Conservation (phyloP, 257 asterid species). For the Nicotiana sylvestris region DNA sequence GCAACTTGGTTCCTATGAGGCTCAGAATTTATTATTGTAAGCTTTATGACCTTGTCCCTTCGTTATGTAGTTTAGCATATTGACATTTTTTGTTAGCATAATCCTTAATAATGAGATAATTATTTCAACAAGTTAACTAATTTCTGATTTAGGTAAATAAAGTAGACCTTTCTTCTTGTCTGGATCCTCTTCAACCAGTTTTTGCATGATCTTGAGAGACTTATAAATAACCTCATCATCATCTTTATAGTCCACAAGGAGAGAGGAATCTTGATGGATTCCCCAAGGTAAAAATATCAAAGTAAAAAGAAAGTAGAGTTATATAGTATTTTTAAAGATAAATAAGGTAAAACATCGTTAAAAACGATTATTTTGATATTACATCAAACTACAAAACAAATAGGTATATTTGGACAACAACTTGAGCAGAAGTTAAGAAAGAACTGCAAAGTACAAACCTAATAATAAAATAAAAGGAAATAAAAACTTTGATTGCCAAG, state of each 20-base stretch:
- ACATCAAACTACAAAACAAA: too few relatives aligned
- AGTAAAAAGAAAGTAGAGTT: too few relatives aligned
- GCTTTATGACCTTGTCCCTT: not conserved
- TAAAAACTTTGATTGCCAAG: too few relatives aligned
- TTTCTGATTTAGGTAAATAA: not conserved
- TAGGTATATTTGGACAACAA: too few relatives aligned
- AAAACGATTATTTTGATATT: too few relatives aligned
- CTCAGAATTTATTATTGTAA: too few relatives aligned
- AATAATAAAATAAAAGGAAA: too few relatives aligned
- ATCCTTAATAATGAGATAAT: not conserved
- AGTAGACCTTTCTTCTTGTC: not conserved
- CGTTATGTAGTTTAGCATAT: not conserved
- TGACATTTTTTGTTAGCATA: not conserved
- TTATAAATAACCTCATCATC: not conserved
- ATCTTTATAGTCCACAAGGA: not conserved
- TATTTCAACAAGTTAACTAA: not conserved
- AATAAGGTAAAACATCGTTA: too few relatives aligned
- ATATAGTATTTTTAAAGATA: too few relatives aligned
- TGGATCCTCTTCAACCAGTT: not conserved
- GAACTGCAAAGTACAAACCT: too few relatives aligned
- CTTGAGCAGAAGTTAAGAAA: too few relatives aligned
- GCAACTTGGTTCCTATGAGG: too few relatives aligned
- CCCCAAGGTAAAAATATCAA: not conserved
- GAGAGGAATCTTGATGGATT: not conserved
- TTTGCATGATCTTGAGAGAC: not conserved